Base-by-base conservation (phyloP, 805 yeast genomes). In the Metschnikowia cubensis region DNA sequence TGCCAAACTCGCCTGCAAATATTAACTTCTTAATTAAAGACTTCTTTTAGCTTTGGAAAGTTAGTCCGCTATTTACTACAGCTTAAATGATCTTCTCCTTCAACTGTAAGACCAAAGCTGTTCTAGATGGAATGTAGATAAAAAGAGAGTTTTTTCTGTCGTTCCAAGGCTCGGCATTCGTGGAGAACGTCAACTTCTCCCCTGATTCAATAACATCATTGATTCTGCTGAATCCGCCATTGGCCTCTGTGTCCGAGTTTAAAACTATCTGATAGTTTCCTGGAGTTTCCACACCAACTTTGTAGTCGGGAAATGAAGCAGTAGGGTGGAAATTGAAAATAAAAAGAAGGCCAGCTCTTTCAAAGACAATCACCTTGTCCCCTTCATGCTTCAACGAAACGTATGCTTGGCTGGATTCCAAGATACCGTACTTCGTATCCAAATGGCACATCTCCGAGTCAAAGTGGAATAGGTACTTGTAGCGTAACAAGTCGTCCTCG, bases 251-350 rank as follows among this genome's bases (percentile, higher is more conserved):
- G 62, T 92, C 99, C 2, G 91, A 75, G 62, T 87, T 86, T 60
- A 94, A 72, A 29, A 88, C 83, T 45, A 91, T 75, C 56, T 75
- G 77, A 66, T 92, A 92, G 45, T 72, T 73, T 6, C 98, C 99
- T 0, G 92, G 75, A 11, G 60, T 70, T 25, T 92, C 90, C 18
- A 89, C 88, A n/a, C 99, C 98, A 43, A 92, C 76, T 63, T 96
- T 81, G 71, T 91, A 92, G 68, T 89, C 96, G 1, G 88, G 74
- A 67, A 75, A 92, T 2, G 96, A 87, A 49, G 88, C 73, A 0
- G 86, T 79, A 32, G 96, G 96, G 68, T 92, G 89, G 77, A 94
- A 89, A 68, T 94, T 92, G 76, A 91, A 90, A 31, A 91, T 75
- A 61, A 92, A 94, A 45, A 94, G 62, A 32, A 89, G 76, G 0